Evolutionary conservation across 2,329 filamentous ascomycete genomes (phyloP), one percentile per base, ranked within the genome.

Genomic region (Paraphoma sp.): DNA sequence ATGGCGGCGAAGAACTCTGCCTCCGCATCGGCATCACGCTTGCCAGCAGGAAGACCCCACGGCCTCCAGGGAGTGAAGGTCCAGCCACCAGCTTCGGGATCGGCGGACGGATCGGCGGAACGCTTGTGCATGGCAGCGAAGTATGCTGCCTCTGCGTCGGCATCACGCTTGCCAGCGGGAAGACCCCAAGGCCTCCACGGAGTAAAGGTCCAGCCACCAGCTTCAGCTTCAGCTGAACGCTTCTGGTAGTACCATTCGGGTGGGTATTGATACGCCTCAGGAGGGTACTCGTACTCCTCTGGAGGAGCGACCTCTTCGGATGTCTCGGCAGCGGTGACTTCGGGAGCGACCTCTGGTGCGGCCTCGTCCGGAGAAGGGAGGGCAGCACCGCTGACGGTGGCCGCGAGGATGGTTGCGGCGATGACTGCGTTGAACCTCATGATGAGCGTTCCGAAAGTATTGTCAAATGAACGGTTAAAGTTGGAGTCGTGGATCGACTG

Each of bases 351-450:
- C 18, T 41, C 62, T 54, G 48, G 54, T 45, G 48, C 53, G 23
- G 56, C 66, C 59, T 80, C 52, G 58, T 76, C 70, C 54, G 76
- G 70, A 61, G 76, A 72, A 64, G 78, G 78, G 53, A 76, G 60
- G 69, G 72, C 76, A 54, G 78, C 76, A 50, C 72, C 72, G 57
- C 75, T 70, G 61, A 75, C 70, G 66, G 76, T 76, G 48, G 76
- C 76, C 50, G 78, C 77, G 47, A 83, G 57, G 48, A 81, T 68
- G 49, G 73, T 64, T 52, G 79, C 73, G 46, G 77, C 65, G 51
- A 81, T 65, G 50, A 82, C 54, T 51, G 76, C 67, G 62, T 78
- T 72, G 69, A 83, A 64, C 76, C 82, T 84, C 83, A 85, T 85
- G 51, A 54, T 78, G 70, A 64, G 46, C 46, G 51, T 48, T 48